These are phyloP conservation scores for Catharanthus roseus DNA, from an alignment of 257 asterid species.

Conservation along the genomic window DNA sequence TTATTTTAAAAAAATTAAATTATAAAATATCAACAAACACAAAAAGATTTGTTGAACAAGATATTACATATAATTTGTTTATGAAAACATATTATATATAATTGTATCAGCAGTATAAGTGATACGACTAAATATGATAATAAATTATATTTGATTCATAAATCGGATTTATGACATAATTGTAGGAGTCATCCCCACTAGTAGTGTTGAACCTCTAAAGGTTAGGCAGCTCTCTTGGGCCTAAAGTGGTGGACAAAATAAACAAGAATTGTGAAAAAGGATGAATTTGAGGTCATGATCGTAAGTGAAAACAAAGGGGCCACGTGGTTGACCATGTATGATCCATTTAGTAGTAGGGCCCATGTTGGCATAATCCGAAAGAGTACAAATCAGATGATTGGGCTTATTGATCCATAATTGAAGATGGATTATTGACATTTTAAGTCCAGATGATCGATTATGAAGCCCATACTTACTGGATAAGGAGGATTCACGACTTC, in stretches of 20 bases:
- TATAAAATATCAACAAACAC: too few species aligned
- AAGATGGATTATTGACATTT: background rate
- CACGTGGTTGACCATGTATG: conserved; percentile 13
- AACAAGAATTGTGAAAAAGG: background rate
- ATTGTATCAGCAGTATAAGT: too few species aligned
- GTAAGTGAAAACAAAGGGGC: background rate
- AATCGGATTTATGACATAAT: too few species aligned
- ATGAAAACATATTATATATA: too few species aligned
- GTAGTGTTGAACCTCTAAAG: too few species aligned
- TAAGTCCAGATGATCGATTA: background rate
- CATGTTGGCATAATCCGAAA: background rate
- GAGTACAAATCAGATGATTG: background rate
- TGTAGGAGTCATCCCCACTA: too few species aligned
- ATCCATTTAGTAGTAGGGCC: conserved; percentile 8
- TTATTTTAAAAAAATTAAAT: too few species aligned
- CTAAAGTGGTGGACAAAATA: conserved; percentile 1
- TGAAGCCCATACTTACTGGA: conserved; percentile 3
- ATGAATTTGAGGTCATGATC: conserved; percentile 6
- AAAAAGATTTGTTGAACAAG: too few species aligned
- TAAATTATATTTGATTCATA: too few species aligned
- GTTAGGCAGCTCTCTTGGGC: conserved; percentile 7
- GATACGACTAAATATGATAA: too few species aligned
- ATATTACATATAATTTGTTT: too few species aligned
- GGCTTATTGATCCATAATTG: background rate
- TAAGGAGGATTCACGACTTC: conserved; percentile 3